Conservation (phyloP, 2,329 filamentous ascomycete genomes). For the Orbilia oligospora region DNA sequence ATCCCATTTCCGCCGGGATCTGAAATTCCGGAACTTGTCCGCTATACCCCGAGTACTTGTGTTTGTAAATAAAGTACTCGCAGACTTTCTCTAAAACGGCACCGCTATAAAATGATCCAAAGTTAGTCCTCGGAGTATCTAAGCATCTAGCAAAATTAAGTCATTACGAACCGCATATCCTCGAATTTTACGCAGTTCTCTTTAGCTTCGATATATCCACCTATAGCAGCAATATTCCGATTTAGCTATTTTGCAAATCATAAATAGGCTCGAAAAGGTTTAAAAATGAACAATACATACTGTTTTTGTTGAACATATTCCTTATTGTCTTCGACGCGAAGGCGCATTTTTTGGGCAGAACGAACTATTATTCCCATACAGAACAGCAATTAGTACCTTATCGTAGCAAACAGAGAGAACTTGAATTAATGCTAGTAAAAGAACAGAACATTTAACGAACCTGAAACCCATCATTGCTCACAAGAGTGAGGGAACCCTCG, state of each 20-base stretch:
- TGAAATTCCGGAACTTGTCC: slow-evolving; percentile 77
- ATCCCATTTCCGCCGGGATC: slow-evolving; percentile 76
- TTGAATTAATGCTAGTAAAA: background rate
- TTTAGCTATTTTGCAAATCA: background rate
- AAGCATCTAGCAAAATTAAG: background rate
- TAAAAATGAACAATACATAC: slow-evolving; percentile 67
- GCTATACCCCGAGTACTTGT: slow-evolving; percentile 74
- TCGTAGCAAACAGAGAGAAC: background rate
- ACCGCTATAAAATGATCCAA: slow-evolving; percentile 68
- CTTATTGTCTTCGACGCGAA: slow-evolving; percentile 75
- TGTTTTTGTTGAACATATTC: slow-evolving; percentile 75
- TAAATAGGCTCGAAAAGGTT: background rate
- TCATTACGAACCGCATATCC: slow-evolving; percentile 72
- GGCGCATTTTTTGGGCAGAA: slow-evolving; percentile 74
- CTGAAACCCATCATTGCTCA: slow-evolving; percentile 75
- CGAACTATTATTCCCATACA: slow-evolving; percentile 68
- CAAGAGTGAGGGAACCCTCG: slow-evolving; percentile 74
- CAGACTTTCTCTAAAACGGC: slow-evolving; percentile 78
- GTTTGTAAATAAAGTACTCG: slow-evolving; percentile 79
- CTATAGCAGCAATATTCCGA: background rate
- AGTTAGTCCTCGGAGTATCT: background rate
- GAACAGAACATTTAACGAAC: slow-evolving; percentile 26
- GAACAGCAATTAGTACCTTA: background rate
- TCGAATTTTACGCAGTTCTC: slow-evolving; percentile 74
- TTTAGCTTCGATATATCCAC: slow-evolving; percentile 70